These are phyloP conservation scores for Phialophora verrucosa DNA, from an alignment of 2,329 filamentous ascomycete genomes.

Conservation along the genomic window DNA sequence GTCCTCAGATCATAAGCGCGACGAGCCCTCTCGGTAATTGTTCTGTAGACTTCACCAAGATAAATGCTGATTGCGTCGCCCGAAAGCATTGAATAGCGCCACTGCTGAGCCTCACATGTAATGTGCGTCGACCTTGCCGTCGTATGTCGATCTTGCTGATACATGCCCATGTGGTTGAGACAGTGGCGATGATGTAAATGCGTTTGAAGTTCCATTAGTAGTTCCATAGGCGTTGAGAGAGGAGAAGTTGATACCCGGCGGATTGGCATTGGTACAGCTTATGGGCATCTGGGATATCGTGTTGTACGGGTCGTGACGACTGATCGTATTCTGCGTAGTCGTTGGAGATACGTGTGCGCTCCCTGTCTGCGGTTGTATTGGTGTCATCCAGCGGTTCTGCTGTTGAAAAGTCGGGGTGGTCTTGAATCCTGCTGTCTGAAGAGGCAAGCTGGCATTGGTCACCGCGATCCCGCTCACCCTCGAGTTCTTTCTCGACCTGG, in stretches of 20 bases:
- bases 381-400: slow-evolving; percentile 40
- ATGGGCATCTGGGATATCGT: slow-evolving; percentile 27
- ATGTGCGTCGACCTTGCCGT: slow-evolving; percentile 23
- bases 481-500: slow-evolving; percentile 28
- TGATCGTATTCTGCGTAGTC: slow-evolving; percentile 8
- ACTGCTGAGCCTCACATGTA: slow-evolving; percentile 16
- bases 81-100: neutral
- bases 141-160: slow-evolving; percentile 24
- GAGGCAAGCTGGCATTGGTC: slow-evolving; percentile 24
- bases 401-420: slow-evolving; percentile 34
- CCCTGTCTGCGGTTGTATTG: slow-evolving; percentile 27
- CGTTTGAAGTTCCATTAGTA: slow-evolving; percentile 18
- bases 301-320: slow-evolving; percentile 27
- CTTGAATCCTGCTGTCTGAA: slow-evolving; percentile 36
- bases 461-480: slow-evolving; percentile 11
- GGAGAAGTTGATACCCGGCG: slow-evolving; percentile 24
- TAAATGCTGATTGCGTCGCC: neutral
- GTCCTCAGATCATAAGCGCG: neutral
- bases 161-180: slow-evolving; percentile 26
- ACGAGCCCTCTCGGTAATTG: neutral
- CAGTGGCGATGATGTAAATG: slow-evolving; percentile 20
- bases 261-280: slow-evolving; percentile 24
- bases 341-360: slow-evolving; percentile 8
- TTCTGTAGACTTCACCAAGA: neutral
- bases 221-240: slow-evolving; percentile 24